phyloP scores from a whole-genome alignment of 225 moss, liverwort and hornwort species.

The Thuidium tamariscinum region DNA sequence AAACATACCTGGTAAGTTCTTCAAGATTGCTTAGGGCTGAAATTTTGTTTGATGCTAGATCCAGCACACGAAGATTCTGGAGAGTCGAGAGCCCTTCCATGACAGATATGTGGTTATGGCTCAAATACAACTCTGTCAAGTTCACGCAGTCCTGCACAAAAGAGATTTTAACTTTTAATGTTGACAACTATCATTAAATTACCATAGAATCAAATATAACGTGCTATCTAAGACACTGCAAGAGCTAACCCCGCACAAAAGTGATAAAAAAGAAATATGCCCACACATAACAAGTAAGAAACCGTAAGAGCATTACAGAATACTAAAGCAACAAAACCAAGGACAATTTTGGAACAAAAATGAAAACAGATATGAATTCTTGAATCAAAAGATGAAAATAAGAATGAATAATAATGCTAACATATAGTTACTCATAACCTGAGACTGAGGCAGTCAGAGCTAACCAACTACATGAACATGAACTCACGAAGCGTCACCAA shows the following conservation, averaged over 20 bases:
- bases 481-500: not conserved
- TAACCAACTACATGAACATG: not conserved
- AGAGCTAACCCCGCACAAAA: not conserved
- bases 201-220: not conserved
- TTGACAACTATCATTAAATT: not conserved
- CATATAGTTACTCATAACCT: not conserved
- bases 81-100: conserved; percentile 89
- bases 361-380: not conserved
- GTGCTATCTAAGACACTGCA: not conserved
- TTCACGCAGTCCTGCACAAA: conserved; percentile 66
- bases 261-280: not conserved
- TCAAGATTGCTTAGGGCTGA: conserved; percentile 50
- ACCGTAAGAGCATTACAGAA: not conserved
- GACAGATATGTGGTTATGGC: conserved; percentile 74
- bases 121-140: conserved; percentile 87
- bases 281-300: not conserved
- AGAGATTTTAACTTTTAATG: not conserved
- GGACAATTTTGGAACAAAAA: not conserved
- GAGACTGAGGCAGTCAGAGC: not conserved
- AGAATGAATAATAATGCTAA: not conserved
- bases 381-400: not conserved
- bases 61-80: conserved; percentile 68
- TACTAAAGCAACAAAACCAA: not conserved
- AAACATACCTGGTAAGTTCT: conserved; percentile 34
- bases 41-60: conserved; percentile 82